Conservation (phyloP, 148 eudicot genomes). For the Limonium bicolor region DNA sequence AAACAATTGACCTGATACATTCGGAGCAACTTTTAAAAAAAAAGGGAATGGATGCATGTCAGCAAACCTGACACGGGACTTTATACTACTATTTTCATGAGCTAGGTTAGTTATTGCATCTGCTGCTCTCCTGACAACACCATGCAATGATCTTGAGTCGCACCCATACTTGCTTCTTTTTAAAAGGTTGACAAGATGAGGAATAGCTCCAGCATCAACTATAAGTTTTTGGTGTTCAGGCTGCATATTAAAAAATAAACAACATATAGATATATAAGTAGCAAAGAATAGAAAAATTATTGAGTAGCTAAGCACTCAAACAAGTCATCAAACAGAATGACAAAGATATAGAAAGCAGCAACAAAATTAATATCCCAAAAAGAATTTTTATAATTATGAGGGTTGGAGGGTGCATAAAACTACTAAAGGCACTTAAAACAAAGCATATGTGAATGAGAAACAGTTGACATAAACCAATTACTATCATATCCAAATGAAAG, state of each 20-base stretch:
- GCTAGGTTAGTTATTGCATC: conserved; percentile 96
- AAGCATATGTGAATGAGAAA: too few relatives aligned
- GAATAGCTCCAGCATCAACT: conserved; percentile 77
- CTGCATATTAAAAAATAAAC: conserved; percentile 30
- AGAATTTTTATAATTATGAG: neutral
- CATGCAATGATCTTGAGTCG: conserved; percentile 43
- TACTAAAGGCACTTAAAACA: neutral
- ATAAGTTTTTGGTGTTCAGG: conserved; percentile 83
- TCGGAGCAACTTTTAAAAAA: neutral
- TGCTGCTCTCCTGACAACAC: conserved; percentile 79
- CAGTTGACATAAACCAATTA: too few relatives aligned
- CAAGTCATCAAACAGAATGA: neutral
- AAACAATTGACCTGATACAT: neutral
- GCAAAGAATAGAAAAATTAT: neutral
- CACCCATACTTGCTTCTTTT: conserved; percentile 29
- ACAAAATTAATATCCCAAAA: neutral
- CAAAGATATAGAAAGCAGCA: neutral
- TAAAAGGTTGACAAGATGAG: conserved; percentile 55
- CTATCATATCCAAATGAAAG: too few relatives aligned
- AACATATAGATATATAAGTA: too few relatives aligned
- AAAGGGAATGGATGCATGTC: neutral
- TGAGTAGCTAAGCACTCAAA: neutral
- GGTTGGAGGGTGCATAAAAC: too few relatives aligned
- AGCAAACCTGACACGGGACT: conserved; percentile 62
- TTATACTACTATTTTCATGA: conserved; percentile 73